Percentiles rank a stretch among this genome's conserved stretches.
phyloP scores from a whole-genome alignment of 2,329 filamentous ascomycete species.

The Cladosporium sp. region DNA sequence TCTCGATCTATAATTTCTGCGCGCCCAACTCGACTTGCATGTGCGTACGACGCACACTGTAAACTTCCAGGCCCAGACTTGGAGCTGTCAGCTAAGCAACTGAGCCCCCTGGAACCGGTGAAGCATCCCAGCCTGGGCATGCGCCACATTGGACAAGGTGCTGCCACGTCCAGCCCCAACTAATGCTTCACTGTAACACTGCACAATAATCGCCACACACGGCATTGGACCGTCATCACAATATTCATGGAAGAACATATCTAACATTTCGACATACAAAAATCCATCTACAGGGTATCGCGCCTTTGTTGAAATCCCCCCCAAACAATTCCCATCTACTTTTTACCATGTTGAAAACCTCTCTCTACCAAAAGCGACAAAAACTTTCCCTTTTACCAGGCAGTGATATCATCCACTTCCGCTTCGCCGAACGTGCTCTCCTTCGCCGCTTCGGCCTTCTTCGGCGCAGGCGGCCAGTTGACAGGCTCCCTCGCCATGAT shows the following conservation, averaged over 20 bases:
- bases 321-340: neutral
- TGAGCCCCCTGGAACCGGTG: neutral
- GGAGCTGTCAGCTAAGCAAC: slow-evolving; percentile 4
- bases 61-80: neutral
- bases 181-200: neutral
- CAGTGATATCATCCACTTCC: slow-evolving; percentile 93
- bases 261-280: neutral
- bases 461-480: slow-evolving; percentile 47
- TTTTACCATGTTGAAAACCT: neutral
- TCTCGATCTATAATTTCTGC: neutral
- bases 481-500: slow-evolving; percentile 68
- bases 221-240: neutral
- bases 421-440: slow-evolving; percentile 93
- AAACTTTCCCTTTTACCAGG: slow-evolving; percentile 63
- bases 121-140: slow-evolving; percentile 1
- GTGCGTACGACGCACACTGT: neutral
- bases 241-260: neutral
- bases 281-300: slow-evolving; percentile 5
- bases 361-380: neutral
- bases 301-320: neutral
- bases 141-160: neutral
- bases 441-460: slow-evolving; percentile 68
- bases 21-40: neutral
- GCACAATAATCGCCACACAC: neutral
- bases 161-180: neutral